Base-by-base conservation (phyloP, 306 rosid species). In the Elaeagnus macrophylla region DNA sequence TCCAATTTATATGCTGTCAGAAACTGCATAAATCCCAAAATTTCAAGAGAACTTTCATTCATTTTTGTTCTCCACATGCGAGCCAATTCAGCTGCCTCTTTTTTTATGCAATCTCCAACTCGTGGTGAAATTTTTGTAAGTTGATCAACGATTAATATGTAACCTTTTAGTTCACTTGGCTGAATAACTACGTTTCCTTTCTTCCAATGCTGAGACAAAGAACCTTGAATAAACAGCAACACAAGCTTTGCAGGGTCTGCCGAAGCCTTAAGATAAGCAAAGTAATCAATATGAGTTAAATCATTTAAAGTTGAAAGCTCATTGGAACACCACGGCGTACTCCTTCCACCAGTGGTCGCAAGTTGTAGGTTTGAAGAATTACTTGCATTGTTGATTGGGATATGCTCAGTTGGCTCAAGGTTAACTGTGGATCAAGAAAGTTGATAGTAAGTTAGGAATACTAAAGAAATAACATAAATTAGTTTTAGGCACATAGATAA, bases 31-130 rank as follows among this genome's bases (percentile, higher is more conserved):
- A 81, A 79, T 43, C 64, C 75, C 63, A 87, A 59, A 69, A 59
- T 60, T 65, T 60, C 81, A 63, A 60, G 48, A 32, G 73, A 71
- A 55, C 72, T 51, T 56, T 64, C 78, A 12, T 43, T 25, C 39
- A 77, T 64, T 59, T 57, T 65, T 0, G 48, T 60, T 73, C 71
- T 71, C 85, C 85, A 70, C 15, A 58, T 62, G 54, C 56, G 6
- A 43, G 83, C 86, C 13, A 87, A 54, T 51, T 77, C 75, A 70
- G 46, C 32, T 14, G 94, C 89, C 66, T 66, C 73, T 12, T 70
- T 67, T 48, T 70, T 67, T 37, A 77, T 66, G n/a, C 40, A 65
- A 6, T 77, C 69, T 56, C 36, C 65, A 56, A 83, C 57, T 11
- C 44, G 45, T 18, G 82, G 81, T 10, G 79, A 69, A 53, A 77